A percentile compares a stretch with the other conserved stretches of the same genome.
Evolutionary conservation across 345 rosid genomes (phyloP).

Genomic region (Orychophragmus violaceus): DNA sequence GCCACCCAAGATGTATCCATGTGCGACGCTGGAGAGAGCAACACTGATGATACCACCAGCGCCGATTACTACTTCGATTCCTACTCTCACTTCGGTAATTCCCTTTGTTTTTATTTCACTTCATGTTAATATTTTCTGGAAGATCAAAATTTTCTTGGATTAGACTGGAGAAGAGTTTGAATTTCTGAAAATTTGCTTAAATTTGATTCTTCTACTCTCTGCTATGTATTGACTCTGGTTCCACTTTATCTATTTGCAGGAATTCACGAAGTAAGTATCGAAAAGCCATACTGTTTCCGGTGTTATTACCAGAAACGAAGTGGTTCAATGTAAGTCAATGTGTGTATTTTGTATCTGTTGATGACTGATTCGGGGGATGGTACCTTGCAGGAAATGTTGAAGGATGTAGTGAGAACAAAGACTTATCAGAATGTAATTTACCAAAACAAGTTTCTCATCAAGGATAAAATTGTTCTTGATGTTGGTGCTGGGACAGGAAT

Average conservation of each 20-base stretch:
- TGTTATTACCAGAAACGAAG: background rate
- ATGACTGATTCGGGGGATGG: background rate
- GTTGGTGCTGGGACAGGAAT: slow-evolving; percentile 99
- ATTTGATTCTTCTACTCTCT: background rate
- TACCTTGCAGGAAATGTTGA: slow-evolving; percentile 85
- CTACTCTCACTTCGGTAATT: slow-evolving; percentile 91
- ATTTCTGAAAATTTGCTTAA: background rate
- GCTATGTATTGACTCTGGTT: slow-evolving; percentile 1
- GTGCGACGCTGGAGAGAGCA: slow-evolving; percentile 40
- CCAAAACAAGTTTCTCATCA: slow-evolving; percentile 80
- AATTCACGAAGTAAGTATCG: slow-evolving; percentile 93
- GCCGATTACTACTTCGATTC: slow-evolving; percentile 99
- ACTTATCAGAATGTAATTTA: slow-evolving; percentile 94
- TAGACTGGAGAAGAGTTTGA: background rate
- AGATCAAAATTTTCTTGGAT: background rate
- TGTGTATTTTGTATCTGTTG: background rate
- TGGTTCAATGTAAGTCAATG: too few relatives aligned
- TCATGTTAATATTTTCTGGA: too few relatives aligned
- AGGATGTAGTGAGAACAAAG: slow-evolving; percentile 92
- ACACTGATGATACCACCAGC: slow-evolving; percentile 67
- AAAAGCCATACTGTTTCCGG: background rate
- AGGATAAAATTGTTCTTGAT: slow-evolving; percentile 89
- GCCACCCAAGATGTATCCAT: slow-evolving; percentile 46
- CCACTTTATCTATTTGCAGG: slow-evolving; percentile 49
- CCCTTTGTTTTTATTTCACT: background rate